Evolutionary conservation across 2,329 filamentous ascomycete genomes (phyloP).

Genomic region (Emmonsiellopsis sp.): DNA sequence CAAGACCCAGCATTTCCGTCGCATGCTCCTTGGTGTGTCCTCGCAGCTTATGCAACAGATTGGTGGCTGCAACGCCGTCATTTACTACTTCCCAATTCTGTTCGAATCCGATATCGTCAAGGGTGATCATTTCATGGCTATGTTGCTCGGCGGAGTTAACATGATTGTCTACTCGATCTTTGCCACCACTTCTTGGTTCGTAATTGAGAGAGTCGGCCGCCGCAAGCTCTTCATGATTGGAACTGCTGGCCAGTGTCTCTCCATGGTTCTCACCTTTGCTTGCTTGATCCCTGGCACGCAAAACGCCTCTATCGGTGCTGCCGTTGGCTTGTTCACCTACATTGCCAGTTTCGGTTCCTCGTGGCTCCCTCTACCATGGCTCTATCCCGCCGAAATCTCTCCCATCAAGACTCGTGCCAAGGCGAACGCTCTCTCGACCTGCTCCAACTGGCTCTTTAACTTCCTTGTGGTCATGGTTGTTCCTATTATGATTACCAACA

Average conservation of each 20-base stretch:
- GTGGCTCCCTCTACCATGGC: constrained; percentile 52
- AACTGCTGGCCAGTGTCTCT: constrained; percentile 18
- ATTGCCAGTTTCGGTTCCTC: constrained; percentile 56
- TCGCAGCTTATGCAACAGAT: constrained; percentile 40
- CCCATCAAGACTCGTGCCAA: constrained; percentile 44
- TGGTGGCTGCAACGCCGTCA: constrained; percentile 41
- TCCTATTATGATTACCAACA: constrained; percentile 20
- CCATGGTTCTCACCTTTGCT: constrained; percentile 16
- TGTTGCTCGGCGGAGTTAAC: constrained; percentile 44
- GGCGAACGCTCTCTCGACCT: constrained; percentile 41
- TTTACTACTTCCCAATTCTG: constrained; percentile 41
- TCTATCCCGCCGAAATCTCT: constrained; percentile 38
- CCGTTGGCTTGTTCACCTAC: constrained; percentile 48
- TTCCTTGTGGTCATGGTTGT: constrained; percentile 31
- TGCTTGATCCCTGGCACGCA: constrained; percentile 13
- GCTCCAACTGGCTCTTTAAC: constrained; percentile 43
- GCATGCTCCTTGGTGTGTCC: constrained; percentile 31
- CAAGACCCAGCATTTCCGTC: constrained; percentile 30
- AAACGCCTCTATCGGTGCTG: constrained; percentile 15
- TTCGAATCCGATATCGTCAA: constrained; percentile 38
- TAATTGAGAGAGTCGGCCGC: constrained; percentile 37
- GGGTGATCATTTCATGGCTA: constrained; percentile 30
- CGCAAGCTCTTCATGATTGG: constrained; percentile 17
- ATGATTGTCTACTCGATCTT: constrained; percentile 38
- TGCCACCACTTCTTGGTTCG: constrained; percentile 37